A percentile compares a stretch with the other conserved stretches of the same genome.
Evolutionary conservation across 805 yeast genomes (phyloP).

Genomic region (Tetrapisispora nanseiensis): DNA sequence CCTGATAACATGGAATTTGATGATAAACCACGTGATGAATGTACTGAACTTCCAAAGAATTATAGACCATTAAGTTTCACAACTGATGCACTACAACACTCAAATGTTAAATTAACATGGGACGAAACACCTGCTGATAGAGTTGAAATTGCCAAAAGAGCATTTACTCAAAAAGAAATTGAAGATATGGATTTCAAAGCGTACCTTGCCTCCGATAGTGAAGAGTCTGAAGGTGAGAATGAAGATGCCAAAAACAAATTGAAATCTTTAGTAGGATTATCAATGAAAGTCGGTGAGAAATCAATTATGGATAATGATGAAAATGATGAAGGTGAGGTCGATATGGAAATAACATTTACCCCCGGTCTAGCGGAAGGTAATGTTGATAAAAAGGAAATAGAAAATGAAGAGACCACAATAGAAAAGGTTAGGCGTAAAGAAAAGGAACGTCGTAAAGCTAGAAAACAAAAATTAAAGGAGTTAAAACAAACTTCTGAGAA

Average conservation of each 20-base stretch:
- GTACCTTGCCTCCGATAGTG: slow-evolving; percentile 75
- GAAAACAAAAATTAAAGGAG: slow-evolving; percentile 68
- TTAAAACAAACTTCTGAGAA: slow-evolving; percentile 42
- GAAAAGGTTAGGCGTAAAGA: slow-evolving; percentile 78
- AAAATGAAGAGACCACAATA: slow-evolving; percentile 59
- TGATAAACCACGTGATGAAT: slow-evolving; percentile 62
- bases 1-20: slow-evolving; percentile 91
- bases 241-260: slow-evolving; percentile 45
- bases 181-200: slow-evolving; percentile 90
- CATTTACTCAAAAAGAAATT: slow-evolving; percentile 79
- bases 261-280: slow-evolving; percentile 43
- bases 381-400: slow-evolving; percentile 24
- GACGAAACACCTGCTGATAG: slow-evolving; percentile 96
- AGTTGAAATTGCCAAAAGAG: slow-evolving; percentile 59
- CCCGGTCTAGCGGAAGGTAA: slow-evolving; percentile 59
- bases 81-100: slow-evolving; percentile 92
- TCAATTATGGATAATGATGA: slow-evolving; percentile 34
- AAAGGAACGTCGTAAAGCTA: slow-evolving; percentile 79
- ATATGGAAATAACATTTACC: slow-evolving; percentile 92
- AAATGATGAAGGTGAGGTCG: slow-evolving; percentile 57
- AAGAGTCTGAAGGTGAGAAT: slow-evolving; percentile 39
- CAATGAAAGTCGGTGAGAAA: slow-evolving; percentile 29
- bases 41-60: slow-evolving; percentile 60
- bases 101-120: slow-evolving; percentile 95
- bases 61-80: slow-evolving; percentile 76